phyloP scores from a whole-genome alignment of 1,284 basidiomycete species.

The Rhodotorula sp. region DNA sequence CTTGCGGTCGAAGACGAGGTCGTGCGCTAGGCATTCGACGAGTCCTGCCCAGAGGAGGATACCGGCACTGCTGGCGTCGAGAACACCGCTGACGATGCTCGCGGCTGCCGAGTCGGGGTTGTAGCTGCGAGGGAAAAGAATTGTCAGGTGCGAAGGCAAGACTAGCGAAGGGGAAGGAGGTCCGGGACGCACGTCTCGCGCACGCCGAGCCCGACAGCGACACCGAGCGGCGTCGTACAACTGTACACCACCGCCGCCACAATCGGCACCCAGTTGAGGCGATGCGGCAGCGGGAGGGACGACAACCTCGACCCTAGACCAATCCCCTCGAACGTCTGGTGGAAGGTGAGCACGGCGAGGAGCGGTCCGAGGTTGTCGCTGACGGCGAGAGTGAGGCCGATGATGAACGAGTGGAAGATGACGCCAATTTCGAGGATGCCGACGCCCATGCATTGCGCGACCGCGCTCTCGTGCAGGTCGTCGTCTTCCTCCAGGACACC shows the following conservation, averaged over 20 bases:
- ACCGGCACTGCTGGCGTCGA: conserved; percentile 82
- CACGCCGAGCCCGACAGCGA: conserved; percentile 81
- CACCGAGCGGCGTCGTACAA: conserved; percentile 75
- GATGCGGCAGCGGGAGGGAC: conserved; percentile 62
- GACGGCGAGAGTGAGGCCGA: conserved; percentile 90
- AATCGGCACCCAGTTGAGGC: conserved; percentile 62
- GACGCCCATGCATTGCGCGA: conserved; percentile 79
- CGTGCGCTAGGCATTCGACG: conserved; percentile 75
- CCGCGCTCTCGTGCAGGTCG: conserved; percentile 52
- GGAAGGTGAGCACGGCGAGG: conserved; percentile 80
- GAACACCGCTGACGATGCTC: conserved; percentile 73
- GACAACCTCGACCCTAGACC: conserved; percentile 78
- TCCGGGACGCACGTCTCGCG: conserved; percentile 55
- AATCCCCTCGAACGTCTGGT: conserved; percentile 73
- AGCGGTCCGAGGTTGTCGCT: conserved; percentile 74
- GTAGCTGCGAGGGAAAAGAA: conserved; percentile 53
- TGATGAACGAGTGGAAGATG: conserved; percentile 77
- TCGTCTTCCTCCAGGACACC: conserved; percentile 7
- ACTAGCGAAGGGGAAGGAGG: not conserved
- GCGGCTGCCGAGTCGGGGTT: conserved; percentile 73
- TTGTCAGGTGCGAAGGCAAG: conserved; percentile 38
- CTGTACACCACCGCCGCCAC: conserved; percentile 68
- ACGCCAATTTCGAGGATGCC: conserved; percentile 89
- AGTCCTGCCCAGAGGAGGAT: conserved; percentile 56
- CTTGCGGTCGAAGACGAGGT: conserved; percentile 81